phyloP scores from a whole-genome alignment of 495 filamentous ascomycete genomes.

The Talaromyces stipitatus region DNA sequence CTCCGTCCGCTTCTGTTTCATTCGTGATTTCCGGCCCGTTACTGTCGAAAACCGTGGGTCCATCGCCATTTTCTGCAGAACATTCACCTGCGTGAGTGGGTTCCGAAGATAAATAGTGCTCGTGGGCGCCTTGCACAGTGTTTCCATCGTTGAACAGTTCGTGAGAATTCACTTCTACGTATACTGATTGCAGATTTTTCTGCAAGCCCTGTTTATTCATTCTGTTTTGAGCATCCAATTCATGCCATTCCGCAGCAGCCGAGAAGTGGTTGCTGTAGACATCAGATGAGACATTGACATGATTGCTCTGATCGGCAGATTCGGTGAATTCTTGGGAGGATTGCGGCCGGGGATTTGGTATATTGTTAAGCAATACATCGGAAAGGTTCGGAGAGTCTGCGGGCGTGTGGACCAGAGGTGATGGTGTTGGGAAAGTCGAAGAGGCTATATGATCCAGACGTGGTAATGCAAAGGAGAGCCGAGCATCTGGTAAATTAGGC shows the following conservation, averaged over 20 bases:
- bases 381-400: background rate
- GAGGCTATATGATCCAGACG: conserved; percentile 38
- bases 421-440: conserved; percentile 36
- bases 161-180: background rate
- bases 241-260: background rate
- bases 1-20: conserved; percentile 17
- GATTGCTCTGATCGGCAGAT: conserved; percentile 12
- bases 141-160: background rate
- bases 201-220: background rate
- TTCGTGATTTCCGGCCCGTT: conserved; percentile 6
- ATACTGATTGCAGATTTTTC: background rate
- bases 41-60: no score
- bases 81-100: background rate
- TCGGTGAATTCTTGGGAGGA: background rate
- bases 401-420: conserved; percentile 30
- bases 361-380: background rate
- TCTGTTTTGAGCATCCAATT: background rate
- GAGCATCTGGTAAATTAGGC: background rate
- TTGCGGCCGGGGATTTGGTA: conserved; percentile 8
- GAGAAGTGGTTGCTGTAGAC: background rate
- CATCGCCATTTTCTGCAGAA: background rate
- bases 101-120: background rate
- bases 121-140: background rate
- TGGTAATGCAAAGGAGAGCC: conserved; percentile 33
- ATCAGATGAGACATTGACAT: conserved; percentile 1